These are phyloP conservation scores for Cornus florida DNA, from an alignment of 148 eudicot species.

Conservation along the genomic window DNA sequence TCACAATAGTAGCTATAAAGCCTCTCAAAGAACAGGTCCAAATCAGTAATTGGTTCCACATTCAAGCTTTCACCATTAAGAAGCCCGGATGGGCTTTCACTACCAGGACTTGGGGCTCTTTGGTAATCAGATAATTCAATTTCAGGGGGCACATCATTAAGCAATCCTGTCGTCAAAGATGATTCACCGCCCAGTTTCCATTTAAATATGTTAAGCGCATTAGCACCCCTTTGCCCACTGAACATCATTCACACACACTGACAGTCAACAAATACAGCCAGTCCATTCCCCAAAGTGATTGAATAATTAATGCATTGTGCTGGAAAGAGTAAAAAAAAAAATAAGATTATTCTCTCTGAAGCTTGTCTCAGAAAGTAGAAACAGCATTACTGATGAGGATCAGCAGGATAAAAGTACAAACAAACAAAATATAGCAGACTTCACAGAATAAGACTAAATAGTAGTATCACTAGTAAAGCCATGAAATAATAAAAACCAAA, in stretches of 20 bases:
- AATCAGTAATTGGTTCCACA: conserved; percentile 78
- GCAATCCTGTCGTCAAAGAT: conserved; percentile 58
- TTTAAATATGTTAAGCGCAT: conserved; percentile 62
- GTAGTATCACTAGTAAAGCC: background rate
- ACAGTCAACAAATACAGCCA: conserved; percentile 45
- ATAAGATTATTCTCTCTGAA: background rate
- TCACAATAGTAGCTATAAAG: conserved; percentile 91
- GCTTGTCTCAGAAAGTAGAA: background rate
- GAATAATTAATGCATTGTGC: conserved; percentile 25
- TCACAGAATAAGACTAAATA: background rate
- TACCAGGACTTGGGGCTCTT: conserved; percentile 75
- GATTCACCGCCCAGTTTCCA: conserved; percentile 63
- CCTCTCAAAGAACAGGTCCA: conserved; percentile 91
- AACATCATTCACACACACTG: conserved; percentile 71
- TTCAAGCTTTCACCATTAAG: conserved; percentile 84
- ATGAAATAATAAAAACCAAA: too few relatives aligned
- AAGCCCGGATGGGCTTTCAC: conserved; percentile 97
- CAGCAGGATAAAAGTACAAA: background rate
- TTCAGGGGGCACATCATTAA: conserved; percentile 57
- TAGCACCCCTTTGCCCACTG: conserved; percentile 67
- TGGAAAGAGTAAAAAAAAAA: conserved; percentile 13
- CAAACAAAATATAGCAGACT: background rate
- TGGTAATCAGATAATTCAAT: conserved; percentile 82
- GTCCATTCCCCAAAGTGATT: conserved; percentile 69
- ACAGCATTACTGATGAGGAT: background rate